Conservation (phyloP, 2,329 filamentous ascomycete genomes). For the Apiospora hydei region DNA sequence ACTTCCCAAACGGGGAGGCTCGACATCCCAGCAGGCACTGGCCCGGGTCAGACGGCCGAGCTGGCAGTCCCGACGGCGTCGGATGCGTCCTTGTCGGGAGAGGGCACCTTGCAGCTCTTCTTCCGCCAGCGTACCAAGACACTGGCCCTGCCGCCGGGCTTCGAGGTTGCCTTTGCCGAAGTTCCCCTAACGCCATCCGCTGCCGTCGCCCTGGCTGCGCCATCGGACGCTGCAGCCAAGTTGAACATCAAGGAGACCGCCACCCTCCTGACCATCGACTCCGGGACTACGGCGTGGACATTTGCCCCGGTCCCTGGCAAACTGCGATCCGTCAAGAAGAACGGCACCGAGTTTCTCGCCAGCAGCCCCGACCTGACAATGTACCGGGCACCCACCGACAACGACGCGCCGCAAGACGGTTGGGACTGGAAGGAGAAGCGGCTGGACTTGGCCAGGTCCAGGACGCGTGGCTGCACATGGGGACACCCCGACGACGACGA, state of each 20-base stretch:
- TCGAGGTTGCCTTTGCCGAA: conserved; percentile 42
- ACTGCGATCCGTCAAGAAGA: conserved; percentile 38
- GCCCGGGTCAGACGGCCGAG: conserved; percentile 38
- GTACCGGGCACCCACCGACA: conserved; percentile 71
- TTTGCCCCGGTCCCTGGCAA: conserved; percentile 37
- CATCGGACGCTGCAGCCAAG: conserved; percentile 27
- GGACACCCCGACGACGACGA: conserved; percentile 36
- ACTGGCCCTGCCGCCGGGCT: conserved; percentile 33
- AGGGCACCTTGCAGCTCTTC: conserved; percentile 37
- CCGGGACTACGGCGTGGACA: conserved; percentile 36
- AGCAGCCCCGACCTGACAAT: conserved; percentile 45
- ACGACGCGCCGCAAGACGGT: conserved; percentile 64
- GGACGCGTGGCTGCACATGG: conserved; percentile 43
- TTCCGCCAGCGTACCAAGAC: conserved; percentile 38
- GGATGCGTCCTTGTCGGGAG: conserved; percentile 27
- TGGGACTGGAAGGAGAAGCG: conserved; percentile 60
- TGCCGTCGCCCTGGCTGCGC: neutral
- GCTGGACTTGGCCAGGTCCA: conserved; percentile 51
- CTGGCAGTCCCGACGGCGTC: conserved; percentile 32
- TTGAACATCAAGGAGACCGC: conserved; percentile 35
- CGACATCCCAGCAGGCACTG: conserved; percentile 36
- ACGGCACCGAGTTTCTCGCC: conserved; percentile 36
- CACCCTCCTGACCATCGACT: conserved; percentile 36
- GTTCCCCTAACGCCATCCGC: conserved; percentile 31
- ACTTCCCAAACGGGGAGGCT: conserved; percentile 35